A percentile compares a stretch with the other conserved stretches of the same genome.
phyloP scores from a whole-genome alignment of 768 basidiomycete genomes.

The Tubosaeta sp. region DNA sequence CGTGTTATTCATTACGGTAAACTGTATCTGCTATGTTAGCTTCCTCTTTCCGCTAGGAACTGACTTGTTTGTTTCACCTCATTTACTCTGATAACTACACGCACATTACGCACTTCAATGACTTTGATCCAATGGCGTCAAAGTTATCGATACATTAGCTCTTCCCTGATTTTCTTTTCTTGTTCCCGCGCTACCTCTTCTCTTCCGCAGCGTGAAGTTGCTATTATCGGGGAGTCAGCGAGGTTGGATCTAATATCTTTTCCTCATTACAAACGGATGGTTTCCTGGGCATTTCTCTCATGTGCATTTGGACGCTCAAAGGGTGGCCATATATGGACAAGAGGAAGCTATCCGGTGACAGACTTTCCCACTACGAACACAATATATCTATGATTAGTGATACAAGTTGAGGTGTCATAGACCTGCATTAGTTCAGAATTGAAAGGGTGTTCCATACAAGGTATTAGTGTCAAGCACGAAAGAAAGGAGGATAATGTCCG shows the following conservation, averaged over 20 bases:
- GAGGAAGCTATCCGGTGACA: neutral
- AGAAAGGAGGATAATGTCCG: neutral
- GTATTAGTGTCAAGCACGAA: neutral
- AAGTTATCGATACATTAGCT: conserved; percentile 1
- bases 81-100: neutral
- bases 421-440: neutral
- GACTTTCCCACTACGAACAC: neutral
- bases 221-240: conserved; percentile 1
- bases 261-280: neutral
- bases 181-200: conserved; percentile 6
- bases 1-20: neutral
- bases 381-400: conserved; percentile 1
- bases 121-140: neutral
- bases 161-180: neutral
- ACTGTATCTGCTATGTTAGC: conserved; percentile 14
- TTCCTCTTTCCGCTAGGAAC: conserved; percentile 1
- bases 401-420: neutral
- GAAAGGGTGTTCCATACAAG: no score
- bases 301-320: neutral
- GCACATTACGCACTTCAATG: neutral
- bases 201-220: neutral
- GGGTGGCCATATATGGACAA: neutral
- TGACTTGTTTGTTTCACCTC: conserved; percentile 3
- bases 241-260: conserved; percentile 5
- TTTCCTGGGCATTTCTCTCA: neutral